phyloP scores from a whole-genome alignment of 1,284 basidiomycete genomes.

The Tranzscheliella williamsii region DNA sequence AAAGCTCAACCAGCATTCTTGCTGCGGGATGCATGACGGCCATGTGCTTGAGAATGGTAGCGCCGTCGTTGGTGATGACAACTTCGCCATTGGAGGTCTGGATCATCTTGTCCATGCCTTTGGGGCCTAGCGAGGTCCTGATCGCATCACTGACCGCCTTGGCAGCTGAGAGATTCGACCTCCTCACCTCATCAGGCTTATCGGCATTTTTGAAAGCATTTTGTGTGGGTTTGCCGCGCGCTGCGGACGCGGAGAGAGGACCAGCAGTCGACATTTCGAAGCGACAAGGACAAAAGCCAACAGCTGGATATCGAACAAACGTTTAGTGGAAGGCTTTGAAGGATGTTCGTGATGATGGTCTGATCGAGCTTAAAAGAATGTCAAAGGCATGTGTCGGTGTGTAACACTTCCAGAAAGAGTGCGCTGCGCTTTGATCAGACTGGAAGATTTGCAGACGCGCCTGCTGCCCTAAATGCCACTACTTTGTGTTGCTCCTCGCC shows the following conservation, averaged over 20 bases:
- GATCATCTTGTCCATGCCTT: slow-evolving; percentile 99
- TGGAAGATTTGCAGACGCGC: too few relatives aligned
- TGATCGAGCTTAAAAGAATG: too few relatives aligned
- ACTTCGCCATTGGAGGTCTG: slow-evolving; percentile 96
- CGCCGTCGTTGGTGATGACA: slow-evolving; percentile 98
- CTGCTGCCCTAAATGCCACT: too few relatives aligned
- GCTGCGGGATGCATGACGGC: slow-evolving; percentile 97
- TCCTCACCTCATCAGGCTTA: slow-evolving; percentile 61
- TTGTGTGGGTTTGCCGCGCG: slow-evolving; percentile 20
- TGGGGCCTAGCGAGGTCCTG: slow-evolving; percentile 91
- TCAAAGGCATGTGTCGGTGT: too few relatives aligned
- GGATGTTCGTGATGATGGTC: too few relatives aligned
- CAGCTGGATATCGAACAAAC: too few relatives aligned
- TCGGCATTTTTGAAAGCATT: slow-evolving; percentile 60
- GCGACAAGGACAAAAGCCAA: too few relatives aligned
- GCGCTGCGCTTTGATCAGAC: too few relatives aligned
- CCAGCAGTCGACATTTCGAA: slow-evolving; percentile 41
- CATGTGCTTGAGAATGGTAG: slow-evolving; percentile 95
- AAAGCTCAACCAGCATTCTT: slow-evolving; percentile 94
- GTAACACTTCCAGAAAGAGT: too few relatives aligned
- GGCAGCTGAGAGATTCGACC: slow-evolving; percentile 55
- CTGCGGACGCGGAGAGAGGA: slow-evolving; percentile 28
- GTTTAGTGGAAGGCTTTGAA: too few relatives aligned
- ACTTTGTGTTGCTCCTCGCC: too few relatives aligned
- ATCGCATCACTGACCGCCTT: slow-evolving; percentile 96